phyloP scores from a whole-genome alignment of 2,329 filamentous ascomycete species.

The Graphium sp. region DNA sequence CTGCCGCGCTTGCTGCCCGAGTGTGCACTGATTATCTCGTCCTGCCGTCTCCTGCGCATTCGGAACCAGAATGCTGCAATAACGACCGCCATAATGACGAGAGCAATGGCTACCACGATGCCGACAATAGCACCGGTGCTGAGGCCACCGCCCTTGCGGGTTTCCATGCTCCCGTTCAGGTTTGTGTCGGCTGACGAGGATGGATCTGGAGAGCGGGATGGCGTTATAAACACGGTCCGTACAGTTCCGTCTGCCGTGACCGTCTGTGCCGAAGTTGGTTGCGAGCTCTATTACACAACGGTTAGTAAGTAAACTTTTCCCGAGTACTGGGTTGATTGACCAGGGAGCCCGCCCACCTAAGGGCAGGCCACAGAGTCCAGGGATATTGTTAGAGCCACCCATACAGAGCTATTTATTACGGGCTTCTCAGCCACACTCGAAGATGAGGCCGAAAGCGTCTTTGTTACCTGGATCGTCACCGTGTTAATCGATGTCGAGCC shows the following conservation, averaged over 20 bases:
- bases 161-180: slow-evolving; percentile 36
- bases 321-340: too few relatives aligned
- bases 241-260: slow-evolving; percentile 22
- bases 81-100: slow-evolving; percentile 19
- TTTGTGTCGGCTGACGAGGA: slow-evolving; percentile 23
- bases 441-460: too few relatives aligned
- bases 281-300: too few relatives aligned
- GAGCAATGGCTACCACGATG: slow-evolving; percentile 29
- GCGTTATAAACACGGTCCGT: slow-evolving; percentile 3
- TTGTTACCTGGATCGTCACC: too few relatives aligned
- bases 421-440: too few relatives aligned
- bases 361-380: too few relatives aligned
- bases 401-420: too few relatives aligned
- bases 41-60: slow-evolving; percentile 23
- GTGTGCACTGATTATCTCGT: slow-evolving; percentile 14
- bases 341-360: too few relatives aligned
- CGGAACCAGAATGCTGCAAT: slow-evolving; percentile 24
- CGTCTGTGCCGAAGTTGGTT: too few relatives aligned
- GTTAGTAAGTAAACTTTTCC: too few relatives aligned
- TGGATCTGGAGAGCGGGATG: slow-evolving; percentile 1
- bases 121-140: slow-evolving; percentile 31
- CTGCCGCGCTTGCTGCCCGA: slow-evolving; percentile 26
- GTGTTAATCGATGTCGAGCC: too few relatives aligned
- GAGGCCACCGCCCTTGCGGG: slow-evolving; percentile 22
- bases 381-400: too few relatives aligned